Evolutionary conservation across 2,329 filamentous ascomycete species (phyloP), one percentile per base, ranked within the genome.

Genomic region (Epichloe gansuensis): DNA sequence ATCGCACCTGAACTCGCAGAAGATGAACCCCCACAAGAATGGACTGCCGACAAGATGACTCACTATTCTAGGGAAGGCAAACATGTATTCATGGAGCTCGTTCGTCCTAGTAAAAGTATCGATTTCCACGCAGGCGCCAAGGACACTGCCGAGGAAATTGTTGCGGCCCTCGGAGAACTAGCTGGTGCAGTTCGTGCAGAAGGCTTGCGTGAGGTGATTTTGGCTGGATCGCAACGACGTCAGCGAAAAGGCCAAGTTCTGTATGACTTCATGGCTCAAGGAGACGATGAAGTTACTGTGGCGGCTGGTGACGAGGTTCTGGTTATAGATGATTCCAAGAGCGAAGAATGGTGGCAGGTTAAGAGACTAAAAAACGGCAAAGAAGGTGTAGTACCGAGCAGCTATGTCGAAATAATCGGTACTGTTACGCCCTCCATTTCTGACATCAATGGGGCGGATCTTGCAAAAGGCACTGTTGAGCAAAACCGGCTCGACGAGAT

Each of bases 261-360:
- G 38, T 97, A 96, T 65, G 91, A 97, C 64, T 98, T 98, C 66
- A 87, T 89, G 81, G 93, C 93, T 0, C 91, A 97, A 66, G 90
- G 90, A 38, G 87, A 95, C 7, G 93, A 98, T 61, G 93, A 98
- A 68, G 91, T 98, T 47, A 95, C 89, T 0, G 93, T 98, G 46
- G 83, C 80, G 27, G 78, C 85, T 23, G 93, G 86, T 41, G 93
- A 98, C 63, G 91, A 98, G 63, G 91, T 98, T 41, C 73, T 95
- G 43, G 74, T 98, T 51, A 67, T 97, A 52, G 91, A 98, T 64
- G 89, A 96, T 63, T 81, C 76, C 36, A 93, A 90, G 69, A 96
- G 90, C 56, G 89, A 96, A 54, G 93, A 98, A 65, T 98, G 93
- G 93, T 97, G 93, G 91, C 89, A 93, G 74, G 89, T 98, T 38